These are phyloP conservation scores for Nicotiana noctiflora DNA, from an alignment of 257 asterid species.

Conservation along the genomic window DNA sequence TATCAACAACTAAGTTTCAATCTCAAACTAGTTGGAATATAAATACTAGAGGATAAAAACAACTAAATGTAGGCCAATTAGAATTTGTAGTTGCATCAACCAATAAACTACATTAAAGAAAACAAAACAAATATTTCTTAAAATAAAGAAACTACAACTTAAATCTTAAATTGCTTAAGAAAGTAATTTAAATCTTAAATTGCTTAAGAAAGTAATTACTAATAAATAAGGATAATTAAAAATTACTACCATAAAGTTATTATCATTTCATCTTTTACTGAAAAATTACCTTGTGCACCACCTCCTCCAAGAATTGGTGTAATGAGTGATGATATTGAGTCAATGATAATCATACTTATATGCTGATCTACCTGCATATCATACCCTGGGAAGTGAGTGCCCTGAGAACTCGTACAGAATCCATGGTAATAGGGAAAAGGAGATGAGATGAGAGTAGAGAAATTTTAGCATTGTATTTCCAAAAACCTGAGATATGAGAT, in stretches of 20 bases:
- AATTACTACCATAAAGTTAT: not conserved
- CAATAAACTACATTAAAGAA: not conserved
- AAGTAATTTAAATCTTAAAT: not conserved
- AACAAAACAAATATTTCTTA: not conserved
- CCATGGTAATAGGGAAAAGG: not conserved
- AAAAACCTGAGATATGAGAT: constrained; percentile 56
- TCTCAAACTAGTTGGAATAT: not conserved
- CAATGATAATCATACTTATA: constrained; percentile 63
- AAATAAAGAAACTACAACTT: not conserved
- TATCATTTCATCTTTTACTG: not conserved
- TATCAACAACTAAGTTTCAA: not conserved
- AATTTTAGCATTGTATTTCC: not conserved
- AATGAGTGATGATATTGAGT: constrained; percentile 80
- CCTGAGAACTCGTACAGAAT: not conserved
- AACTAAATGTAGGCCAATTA: not conserved
- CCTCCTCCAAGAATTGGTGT: constrained; percentile 80
- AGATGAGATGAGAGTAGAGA: not conserved
- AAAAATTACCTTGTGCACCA: constrained; percentile 53
- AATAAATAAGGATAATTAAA: not conserved
- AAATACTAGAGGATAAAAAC: not conserved
- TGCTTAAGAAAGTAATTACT: not conserved
- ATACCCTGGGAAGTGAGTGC: not conserved
- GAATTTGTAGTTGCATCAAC: not conserved
- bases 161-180: not conserved
- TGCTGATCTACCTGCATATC: constrained; percentile 33